These are phyloP conservation scores for Kuraishia floccosa DNA, from an alignment of 805 yeast species.

Conservation along the genomic window DNA sequence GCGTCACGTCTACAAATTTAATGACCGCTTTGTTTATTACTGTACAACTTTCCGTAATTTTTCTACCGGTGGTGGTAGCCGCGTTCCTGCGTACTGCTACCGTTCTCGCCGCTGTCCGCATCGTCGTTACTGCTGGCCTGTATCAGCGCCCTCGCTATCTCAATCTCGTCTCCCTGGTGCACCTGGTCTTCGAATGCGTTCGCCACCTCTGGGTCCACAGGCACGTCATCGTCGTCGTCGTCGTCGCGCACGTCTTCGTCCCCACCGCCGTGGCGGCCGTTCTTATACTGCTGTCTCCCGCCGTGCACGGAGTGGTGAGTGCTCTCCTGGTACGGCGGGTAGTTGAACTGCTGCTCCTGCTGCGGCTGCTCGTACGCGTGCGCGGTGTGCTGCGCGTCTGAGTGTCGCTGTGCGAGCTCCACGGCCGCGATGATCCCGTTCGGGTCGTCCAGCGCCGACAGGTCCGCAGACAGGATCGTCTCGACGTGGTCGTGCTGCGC, in stretches of 20 bases:
- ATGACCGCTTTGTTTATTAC: too few relatives aligned
- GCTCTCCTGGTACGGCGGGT: constrained; percentile 7
- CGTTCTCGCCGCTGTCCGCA: constrained; percentile 2
- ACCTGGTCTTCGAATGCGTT: constrained; percentile 4
- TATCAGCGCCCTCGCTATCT: constrained; percentile 54
- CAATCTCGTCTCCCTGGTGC: constrained; percentile 40
- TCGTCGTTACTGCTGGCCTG: constrained; percentile 34
- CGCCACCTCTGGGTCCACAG: constrained; percentile 49
- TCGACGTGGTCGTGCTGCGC: constrained; percentile 13
- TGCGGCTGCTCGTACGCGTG: constrained; percentile 5
- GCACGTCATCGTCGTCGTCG: constrained; percentile 21
- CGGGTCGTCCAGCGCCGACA: constrained; percentile 20
- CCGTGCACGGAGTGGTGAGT: neutral
- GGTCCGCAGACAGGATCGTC: constrained; percentile 24
- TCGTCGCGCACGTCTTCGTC: constrained; percentile 3
- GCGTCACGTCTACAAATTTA: too few relatives aligned
- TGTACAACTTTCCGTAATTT: too few relatives aligned
- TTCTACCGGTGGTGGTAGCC: too few relatives aligned
- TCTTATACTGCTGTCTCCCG: constrained; percentile 2
- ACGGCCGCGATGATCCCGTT: constrained; percentile 48
- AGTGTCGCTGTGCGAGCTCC: constrained; percentile 37
- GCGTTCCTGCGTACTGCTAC: too few relatives aligned
- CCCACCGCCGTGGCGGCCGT: constrained; percentile 2
- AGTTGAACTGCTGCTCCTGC: constrained; percentile 8
- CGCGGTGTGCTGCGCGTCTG: constrained; percentile 6